Conservation (phyloP, 2,329 filamentous ascomycete genomes). For the Fusarium palustre region DNA sequence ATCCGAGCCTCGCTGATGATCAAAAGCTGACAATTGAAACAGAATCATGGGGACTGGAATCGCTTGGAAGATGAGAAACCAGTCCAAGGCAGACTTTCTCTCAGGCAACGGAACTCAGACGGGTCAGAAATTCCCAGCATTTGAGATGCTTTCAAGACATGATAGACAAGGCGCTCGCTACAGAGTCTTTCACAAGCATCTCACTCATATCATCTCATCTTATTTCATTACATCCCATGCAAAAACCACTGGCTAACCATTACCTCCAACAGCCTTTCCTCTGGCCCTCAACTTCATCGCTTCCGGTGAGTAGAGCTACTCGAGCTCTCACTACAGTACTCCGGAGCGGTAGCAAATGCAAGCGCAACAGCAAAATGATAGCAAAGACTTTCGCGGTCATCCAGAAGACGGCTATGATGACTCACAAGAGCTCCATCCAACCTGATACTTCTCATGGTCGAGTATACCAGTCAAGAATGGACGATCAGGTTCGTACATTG, state of each 20-base stretch:
- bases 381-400: conserved; percentile 22
- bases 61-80: conserved; percentile 69
- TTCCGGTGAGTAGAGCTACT: conserved; percentile 79
- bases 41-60: conserved; percentile 73
- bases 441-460: conserved; percentile 22
- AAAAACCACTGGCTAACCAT: conserved; percentile 47
- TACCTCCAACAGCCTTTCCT: conserved; percentile 70
- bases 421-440: conserved; percentile 4
- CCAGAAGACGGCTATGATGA: conserved; percentile 19
- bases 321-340: conserved; percentile 45
- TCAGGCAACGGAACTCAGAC: conserved; percentile 84
- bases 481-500: conserved; percentile 59
- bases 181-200: not conserved
- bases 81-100: conserved; percentile 78
- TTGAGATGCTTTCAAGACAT: conserved; percentile 9
- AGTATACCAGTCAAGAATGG: conserved; percentile 42
- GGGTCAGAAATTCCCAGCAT: conserved; percentile 66
- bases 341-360: conserved; percentile 71
- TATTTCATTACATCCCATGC: not conserved
- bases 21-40: conserved; percentile 31
- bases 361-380: conserved; percentile 49
- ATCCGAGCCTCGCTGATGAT: conserved; percentile 1
- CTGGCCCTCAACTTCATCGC: conserved; percentile 91
- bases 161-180: not conserved
- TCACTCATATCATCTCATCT: not conserved